Base-by-base conservation (phyloP, 2,329 filamentous ascomycete species). In the Colletotrichum spinosum region DNA sequence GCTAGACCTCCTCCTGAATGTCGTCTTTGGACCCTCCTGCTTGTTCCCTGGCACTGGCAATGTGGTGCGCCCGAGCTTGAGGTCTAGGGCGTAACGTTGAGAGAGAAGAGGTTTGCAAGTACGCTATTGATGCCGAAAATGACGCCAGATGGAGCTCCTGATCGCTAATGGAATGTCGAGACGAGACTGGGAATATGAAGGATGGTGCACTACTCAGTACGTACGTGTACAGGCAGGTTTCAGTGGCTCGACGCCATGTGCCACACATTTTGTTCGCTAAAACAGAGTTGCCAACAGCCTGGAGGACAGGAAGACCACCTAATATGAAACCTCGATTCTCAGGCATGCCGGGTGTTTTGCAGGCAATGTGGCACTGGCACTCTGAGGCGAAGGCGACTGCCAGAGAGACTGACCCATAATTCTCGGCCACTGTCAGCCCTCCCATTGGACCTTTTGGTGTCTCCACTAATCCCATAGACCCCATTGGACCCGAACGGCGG, bases 141-240 rank as follows among this genome's bases (percentile, higher is more conserved):
- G 53, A 46, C 10, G 45, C n/a, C 10, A 37, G 35, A 33, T 8
- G 34, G 12, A 13, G 15, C 46, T 59, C 42, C 42, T 50, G 39
- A 62, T 53, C 58, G 62, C 62, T 65, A 62, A 65, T 52, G 62
- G 62, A 65, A 65, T 65, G 52, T 65, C 62, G 62, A 62, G 41
- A 56, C 62, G 58, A 51, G 53, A 45, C 34, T 50, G 53, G 52
- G 52, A 56, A 25, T 25, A 25, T 25, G 25, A 25, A 25, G 25
- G 4, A 1, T 25, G 25, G 25, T 25, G 25, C 25, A 25, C 25
- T 25, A 4, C 25, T 25, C 25, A 25, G 25, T 25, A 25, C 25
- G 25, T 25, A 25, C 25, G 25, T 25, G 25, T 25, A 25, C 4
- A 25, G 25, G 17, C 17, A 17, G 17, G 17, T 55, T 55, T 55